These are phyloP conservation scores for Colletotrichum sansevieriae DNA, from an alignment of 2,329 filamentous ascomycete species.

Conservation along the genomic window DNA sequence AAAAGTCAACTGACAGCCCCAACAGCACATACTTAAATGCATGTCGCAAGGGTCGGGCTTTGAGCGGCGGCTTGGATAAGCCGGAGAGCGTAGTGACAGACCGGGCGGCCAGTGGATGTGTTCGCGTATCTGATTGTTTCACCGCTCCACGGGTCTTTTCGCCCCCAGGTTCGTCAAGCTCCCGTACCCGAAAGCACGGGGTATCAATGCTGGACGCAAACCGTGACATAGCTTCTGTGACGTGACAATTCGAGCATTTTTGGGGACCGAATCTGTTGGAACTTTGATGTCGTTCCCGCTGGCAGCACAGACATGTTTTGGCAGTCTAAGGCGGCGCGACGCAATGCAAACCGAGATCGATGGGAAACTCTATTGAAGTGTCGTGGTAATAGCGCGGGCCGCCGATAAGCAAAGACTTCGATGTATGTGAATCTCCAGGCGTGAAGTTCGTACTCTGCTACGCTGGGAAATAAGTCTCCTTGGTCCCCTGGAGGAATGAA, in stretches of 20 bases:
- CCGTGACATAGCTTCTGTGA: conserved; percentile 7
- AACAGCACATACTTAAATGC: background rate
- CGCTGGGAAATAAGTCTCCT: conserved; percentile 7
- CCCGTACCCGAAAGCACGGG: background rate
- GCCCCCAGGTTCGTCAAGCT: conserved; percentile 18
- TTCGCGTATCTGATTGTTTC: conserved; percentile 28
- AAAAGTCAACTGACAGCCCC: background rate
- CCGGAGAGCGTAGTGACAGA: background rate
- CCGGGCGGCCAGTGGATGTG: conserved; percentile 6
- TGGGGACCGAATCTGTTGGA: background rate
- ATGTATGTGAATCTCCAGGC: background rate
- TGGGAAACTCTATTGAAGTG: conserved; percentile 30
- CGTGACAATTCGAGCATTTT: conserved; percentile 21
- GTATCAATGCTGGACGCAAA: conserved; percentile 10
- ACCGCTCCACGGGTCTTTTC: conserved; percentile 7
- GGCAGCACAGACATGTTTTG: conserved; percentile 10
- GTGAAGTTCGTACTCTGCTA: conserved; percentile 10
- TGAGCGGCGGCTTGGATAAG: background rate
- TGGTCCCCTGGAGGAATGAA: conserved; percentile 6
- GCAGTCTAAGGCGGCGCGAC: conserved; percentile 11
- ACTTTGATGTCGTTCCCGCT: conserved; percentile 29
- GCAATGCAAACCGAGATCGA: conserved; percentile 27
- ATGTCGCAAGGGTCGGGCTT: background rate
- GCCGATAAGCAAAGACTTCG: conserved; percentile 9
- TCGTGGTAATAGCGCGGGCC: conserved; percentile 18